Conservation (phyloP, 106 monocot species). For the Triglochin maritima region DNA sequence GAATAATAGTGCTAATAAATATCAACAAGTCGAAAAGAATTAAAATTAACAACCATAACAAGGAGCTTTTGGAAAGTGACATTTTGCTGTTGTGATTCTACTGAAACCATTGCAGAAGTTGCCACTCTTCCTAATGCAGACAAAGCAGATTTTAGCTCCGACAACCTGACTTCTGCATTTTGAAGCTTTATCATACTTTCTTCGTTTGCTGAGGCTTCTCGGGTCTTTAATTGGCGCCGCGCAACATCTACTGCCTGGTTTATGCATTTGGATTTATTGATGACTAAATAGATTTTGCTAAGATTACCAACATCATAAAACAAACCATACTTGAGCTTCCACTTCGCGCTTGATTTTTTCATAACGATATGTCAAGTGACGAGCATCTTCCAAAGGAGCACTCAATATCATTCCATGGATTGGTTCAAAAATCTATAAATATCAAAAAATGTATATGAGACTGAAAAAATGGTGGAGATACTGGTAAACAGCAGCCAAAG, state of each 20-base stretch:
- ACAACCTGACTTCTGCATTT: conserved; percentile 70
- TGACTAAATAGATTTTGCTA: background rate
- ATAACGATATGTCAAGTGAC: conserved; percentile 75
- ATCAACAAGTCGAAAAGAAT: background rate
- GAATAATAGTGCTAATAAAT: background rate
- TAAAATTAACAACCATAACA: conserved; percentile 35
- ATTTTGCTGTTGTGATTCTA: conserved; percentile 69
- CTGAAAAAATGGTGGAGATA: too few relatives aligned
- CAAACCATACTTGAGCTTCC: conserved; percentile 60
- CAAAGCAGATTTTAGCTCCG: conserved; percentile 51
- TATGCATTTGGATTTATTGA: background rate
- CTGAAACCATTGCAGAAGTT: conserved; percentile 77
- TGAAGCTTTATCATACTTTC: conserved; percentile 54
- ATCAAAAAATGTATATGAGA: background rate
- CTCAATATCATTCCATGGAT: conserved; percentile 58
- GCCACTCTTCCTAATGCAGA: conserved; percentile 82
- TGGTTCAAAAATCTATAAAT: conserved; percentile 63
- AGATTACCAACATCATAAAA: background rate
- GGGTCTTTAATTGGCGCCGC: conserved; percentile 57
- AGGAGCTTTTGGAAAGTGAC: conserved; percentile 70
- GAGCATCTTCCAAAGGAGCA: conserved; percentile 98
- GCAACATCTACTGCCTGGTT: conserved; percentile 68
- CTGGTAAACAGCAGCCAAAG: too few relatives aligned
- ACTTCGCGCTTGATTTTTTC: conserved; percentile 66
- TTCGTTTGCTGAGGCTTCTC: conserved; percentile 35